Base-by-base conservation (phyloP, 1,284 basidiomycete genomes). In the Trichosporon coremiiforme region DNA sequence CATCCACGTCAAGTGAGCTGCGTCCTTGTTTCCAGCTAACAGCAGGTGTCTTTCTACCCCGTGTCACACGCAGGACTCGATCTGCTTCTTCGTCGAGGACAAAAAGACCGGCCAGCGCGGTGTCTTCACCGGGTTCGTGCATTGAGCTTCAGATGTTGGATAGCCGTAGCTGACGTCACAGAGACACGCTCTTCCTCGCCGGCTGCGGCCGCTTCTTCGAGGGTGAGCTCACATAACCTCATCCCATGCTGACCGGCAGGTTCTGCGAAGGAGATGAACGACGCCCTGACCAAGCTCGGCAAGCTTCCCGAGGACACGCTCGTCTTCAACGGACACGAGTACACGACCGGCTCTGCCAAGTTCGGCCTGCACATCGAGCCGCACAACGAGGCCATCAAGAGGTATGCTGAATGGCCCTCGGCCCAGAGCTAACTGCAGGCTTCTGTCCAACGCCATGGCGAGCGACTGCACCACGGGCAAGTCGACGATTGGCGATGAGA, bases 151-250 rank as follows among this genome's bases (percentile, higher is more conserved):
- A n/a, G 22, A 2, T 25, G 12, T 35, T n/a, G 22, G 17, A 2
- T n/a, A 8, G 15, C 22, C 4, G 6, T 1, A 47, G 50, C 71
- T 70, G 64, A 73, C 64, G 4, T 4, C 20, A 15, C 74, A 87
- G 87, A 15, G 96, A 99, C 80, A 98, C 96, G 0, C 89, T 99
- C 65, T 98, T 99, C 86, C 88, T 93, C 73, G 93, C 88, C 4
- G 95, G 95, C 7, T 96, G 93, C 79, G 96, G 96, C n/a, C 89
- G 95, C 7, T 98, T 98, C 87, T 98, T 98, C 78, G 95, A 98
- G 72, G 81, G 80, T 76, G 35, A 66, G 75, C 22, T 17, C 9
- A 7, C 9, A 35, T 53, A 15, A 20, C n/a, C 8, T 6, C 2
- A 8, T 4, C 12, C 5, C 9, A 15, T 13, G 33, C 68, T 70